phyloP scores from a whole-genome alignment of 2,329 filamentous ascomycete genomes.

The Arachnomyces sp. region DNA sequence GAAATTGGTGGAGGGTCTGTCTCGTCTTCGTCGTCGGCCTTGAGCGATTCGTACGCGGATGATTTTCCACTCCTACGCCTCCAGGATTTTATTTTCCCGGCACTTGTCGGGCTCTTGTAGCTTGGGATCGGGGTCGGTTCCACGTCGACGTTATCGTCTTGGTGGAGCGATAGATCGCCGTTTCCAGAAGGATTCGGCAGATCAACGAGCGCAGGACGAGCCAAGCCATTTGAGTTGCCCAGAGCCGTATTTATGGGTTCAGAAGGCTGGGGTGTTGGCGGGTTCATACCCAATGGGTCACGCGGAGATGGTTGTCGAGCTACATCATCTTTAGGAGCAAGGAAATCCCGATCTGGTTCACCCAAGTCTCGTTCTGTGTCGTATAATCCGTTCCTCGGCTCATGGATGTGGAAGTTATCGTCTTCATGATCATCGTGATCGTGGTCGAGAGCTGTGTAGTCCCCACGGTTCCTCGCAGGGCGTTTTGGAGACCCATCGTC shows the following conservation, averaged over 20 bases:
- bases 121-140: constrained; percentile 6
- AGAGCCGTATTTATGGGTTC: constrained; percentile 14
- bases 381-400: constrained; percentile 15
- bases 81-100: constrained; percentile 21
- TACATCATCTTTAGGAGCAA: constrained; percentile 24
- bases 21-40: constrained; percentile 21
- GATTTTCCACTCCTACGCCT: constrained; percentile 27
- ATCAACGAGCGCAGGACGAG: constrained; percentile 25
- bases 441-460: constrained; percentile 29
- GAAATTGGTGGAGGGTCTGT: background rate
- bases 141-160: constrained; percentile 17
- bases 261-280: constrained; percentile 33
- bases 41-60: constrained; percentile 27
- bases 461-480: constrained; percentile 26
- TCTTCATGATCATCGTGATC: constrained; percentile 26
- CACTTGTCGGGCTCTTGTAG: constrained; percentile 9
- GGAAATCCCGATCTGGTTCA: constrained; percentile 27
- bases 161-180: constrained; percentile 16
- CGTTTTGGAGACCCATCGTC: no score
- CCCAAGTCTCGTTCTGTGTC: constrained; percentile 28
- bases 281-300: constrained; percentile 41
- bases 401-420: constrained; percentile 9
- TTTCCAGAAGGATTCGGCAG: constrained; percentile 28
- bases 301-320: constrained; percentile 19
- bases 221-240: constrained; percentile 14